phyloP scores from a whole-genome alignment of 116 monocot genomes.

The Cymodocea nodosa region DNA sequence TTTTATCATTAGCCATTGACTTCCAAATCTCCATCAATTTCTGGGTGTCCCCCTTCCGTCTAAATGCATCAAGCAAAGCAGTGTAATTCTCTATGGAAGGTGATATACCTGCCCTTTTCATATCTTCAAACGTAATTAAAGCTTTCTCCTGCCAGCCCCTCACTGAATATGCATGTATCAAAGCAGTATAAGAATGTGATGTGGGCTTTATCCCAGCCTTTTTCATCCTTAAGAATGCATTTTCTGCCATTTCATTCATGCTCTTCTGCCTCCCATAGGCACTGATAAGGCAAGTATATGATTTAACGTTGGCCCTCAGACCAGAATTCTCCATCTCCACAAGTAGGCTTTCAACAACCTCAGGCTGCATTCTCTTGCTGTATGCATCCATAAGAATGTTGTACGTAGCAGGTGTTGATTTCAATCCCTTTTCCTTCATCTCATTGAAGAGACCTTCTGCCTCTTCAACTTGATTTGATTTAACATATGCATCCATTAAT shows the following conservation, averaged over 20 bases:
- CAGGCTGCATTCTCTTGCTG: conserved; percentile 83
- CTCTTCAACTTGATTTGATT: conserved; percentile 75
- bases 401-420: conserved; percentile 54
- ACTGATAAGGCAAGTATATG: conserved; percentile 78
- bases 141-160: conserved; percentile 88
- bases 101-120: conserved; percentile 48
- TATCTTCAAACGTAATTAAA: conserved; percentile 47
- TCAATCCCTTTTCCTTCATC: conserved; percentile 67
- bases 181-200: conserved; percentile 80
- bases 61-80: conserved; percentile 66
- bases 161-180: conserved; percentile 84
- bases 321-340: conserved; percentile 56
- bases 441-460: conserved; percentile 87
- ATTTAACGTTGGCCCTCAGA: conserved; percentile 69
- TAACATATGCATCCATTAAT: conserved; percentile 81
- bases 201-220: conserved; percentile 73
- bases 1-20: conserved; percentile 64
- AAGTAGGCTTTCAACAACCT: conserved; percentile 52
- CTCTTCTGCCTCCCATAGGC: conserved; percentile 74
- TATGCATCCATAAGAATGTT: conserved; percentile 93
- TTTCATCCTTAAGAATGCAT: conserved; percentile 89
- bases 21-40: conserved; percentile 77
- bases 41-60: conserved; percentile 53
- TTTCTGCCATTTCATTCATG: conserved; percentile 79
- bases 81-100: conserved; percentile 88